Conservation (phyloP, 305 asterid genomes). For the Solanum hybrid region DNA sequence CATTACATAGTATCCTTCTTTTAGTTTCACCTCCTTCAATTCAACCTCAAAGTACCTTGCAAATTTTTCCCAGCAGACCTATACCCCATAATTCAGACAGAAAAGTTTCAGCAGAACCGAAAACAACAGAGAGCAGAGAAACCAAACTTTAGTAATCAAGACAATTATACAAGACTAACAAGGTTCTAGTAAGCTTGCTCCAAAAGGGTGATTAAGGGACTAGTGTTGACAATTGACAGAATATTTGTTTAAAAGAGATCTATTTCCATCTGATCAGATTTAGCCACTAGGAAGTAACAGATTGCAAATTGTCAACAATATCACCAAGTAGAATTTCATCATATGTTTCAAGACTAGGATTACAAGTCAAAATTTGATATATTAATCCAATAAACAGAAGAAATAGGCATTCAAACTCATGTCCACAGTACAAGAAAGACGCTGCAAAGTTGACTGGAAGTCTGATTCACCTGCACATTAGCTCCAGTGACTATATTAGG, state of each 20-base stretch:
- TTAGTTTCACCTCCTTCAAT: conserved; percentile 50
- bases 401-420: not conserved
- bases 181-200: not conserved
- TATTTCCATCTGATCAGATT: not conserved
- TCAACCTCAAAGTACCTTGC: conserved; percentile 64
- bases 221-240: not conserved
- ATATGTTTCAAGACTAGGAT: not conserved
- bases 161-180: not conserved
- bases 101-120: not conserved
- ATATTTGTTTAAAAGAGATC: not conserved
- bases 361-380: not conserved
- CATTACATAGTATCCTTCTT: conserved; percentile 54
- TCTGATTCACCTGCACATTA: conserved; percentile 42
- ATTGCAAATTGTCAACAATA: not conserved
- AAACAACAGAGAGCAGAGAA: not conserved
- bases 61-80: conserved; percentile 71
- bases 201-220: not conserved
- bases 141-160: not conserved
- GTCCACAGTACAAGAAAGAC: not conserved
- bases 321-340: not conserved
- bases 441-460: not conserved
- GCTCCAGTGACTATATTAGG: conserved; percentile 69
- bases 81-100: not conserved
- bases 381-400: not conserved
- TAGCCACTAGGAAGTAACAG: not conserved